phyloP scores from a whole-genome alignment of 163 green algal species.

The Coccomyxa subellipsoidea region DNA sequence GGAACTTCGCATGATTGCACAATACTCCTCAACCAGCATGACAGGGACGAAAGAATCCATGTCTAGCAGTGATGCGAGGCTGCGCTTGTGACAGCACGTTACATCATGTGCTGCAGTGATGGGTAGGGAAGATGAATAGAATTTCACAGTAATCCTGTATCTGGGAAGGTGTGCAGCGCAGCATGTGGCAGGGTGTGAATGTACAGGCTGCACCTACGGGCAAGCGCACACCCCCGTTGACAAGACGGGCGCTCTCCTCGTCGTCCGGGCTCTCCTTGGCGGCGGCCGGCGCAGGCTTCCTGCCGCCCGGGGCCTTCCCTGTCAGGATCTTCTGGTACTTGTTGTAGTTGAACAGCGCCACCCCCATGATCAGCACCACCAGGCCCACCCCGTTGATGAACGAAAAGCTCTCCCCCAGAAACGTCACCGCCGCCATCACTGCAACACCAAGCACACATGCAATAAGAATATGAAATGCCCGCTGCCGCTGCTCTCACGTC shows the following conservation, averaged over 20 bases:
- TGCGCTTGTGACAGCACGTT: no score
- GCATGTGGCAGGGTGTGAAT: no score
- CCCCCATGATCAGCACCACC: conserved; percentile 71
- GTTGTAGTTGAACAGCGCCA: conserved; percentile 77
- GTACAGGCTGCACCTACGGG: background rate
- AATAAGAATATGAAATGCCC: no score
- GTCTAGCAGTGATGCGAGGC: no score
- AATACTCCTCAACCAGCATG: no score
- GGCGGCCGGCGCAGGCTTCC: background rate
- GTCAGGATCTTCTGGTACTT: conserved; percentile 50
- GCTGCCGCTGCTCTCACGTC: no score
- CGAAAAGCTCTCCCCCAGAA: conserved; percentile 71
- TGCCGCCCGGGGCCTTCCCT: background rate
- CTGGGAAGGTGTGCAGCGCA: no score
- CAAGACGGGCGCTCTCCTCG: background rate
- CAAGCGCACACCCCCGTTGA: background rate
- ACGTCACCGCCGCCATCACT: conserved; percentile 69
- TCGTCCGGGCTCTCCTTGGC: background rate
- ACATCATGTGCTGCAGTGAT: no score
- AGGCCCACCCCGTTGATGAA: conserved; percentile 75
- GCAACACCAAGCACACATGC: conserved; percentile 9
- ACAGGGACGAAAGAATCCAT: no score
- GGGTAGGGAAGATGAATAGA: no score
- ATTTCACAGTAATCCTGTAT: no score
- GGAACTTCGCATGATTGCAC: no score